Evolutionary conservation across 192 early-diverging fungal genomes (phyloP).

Genomic region (Linnemannia zychae): DNA sequence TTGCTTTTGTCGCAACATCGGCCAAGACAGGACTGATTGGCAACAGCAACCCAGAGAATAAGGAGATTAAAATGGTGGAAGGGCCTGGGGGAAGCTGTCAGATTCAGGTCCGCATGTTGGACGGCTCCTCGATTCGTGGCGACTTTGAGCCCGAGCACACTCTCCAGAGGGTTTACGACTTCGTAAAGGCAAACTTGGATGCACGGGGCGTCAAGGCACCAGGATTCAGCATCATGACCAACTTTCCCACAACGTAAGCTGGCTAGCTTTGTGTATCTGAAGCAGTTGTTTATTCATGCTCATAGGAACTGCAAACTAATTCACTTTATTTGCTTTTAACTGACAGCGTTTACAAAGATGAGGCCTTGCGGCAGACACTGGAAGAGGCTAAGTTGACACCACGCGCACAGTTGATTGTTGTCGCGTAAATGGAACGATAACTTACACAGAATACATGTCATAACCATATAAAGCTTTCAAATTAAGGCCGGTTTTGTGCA

Average conservation of each 20-base stretch:
- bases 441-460: no score
- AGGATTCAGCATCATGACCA: conserved; percentile 43
- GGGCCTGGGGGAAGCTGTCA: conserved; percentile 49
- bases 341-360: conserved; percentile 34
- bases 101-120: conserved; percentile 44
- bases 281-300: no score
- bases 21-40: conserved; percentile 50
- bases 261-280: neutral
- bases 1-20: conserved; percentile 18
- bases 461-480: no score
- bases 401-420: conserved; percentile 43
- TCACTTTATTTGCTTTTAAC: neutral
- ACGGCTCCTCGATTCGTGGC: conserved; percentile 42
- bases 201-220: conserved; percentile 41
- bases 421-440: neutral
- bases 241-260: conserved; percentile 44
- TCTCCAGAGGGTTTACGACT: conserved; percentile 30
- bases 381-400: conserved; percentile 50
- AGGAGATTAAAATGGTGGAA: conserved; percentile 29
- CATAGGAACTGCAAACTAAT: neutral
- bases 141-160: conserved; percentile 47
- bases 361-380: conserved; percentile 32
- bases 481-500: no score
- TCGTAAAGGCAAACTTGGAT: conserved; percentile 45
- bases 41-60: neutral